Conservation (phyloP, 345 rosid species). For the Corymbia maculata region DNA sequence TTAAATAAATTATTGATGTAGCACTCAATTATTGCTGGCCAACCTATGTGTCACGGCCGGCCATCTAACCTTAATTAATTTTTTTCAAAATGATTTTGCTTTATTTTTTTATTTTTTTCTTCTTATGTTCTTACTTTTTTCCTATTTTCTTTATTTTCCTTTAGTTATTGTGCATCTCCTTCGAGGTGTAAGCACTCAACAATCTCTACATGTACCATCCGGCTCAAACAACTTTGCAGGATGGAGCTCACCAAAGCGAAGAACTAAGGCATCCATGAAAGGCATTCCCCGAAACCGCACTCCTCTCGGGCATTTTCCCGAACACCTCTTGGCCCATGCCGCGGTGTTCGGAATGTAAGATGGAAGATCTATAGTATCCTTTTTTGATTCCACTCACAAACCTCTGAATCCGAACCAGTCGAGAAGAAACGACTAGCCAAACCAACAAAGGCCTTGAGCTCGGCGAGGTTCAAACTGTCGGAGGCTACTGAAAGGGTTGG, state of each 20-base stretch:
- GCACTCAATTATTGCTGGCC: rapidly evolving
- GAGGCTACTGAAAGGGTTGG: not conserved
- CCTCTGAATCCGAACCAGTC: not conserved
- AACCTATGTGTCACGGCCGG: not conserved
- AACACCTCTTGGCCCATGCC: not conserved
- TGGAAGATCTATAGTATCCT: not conserved
- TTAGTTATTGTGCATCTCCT: no score
- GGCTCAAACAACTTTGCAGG: not conserved
- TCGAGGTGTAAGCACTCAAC: not conserved
- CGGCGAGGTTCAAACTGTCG: not conserved
- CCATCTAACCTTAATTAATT: rapidly evolving
- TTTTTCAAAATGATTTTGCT: not conserved
- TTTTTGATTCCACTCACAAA: not conserved
- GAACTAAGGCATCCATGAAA: not conserved
- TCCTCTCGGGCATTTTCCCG: not conserved
- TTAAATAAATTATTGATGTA: no score
- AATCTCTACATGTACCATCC: not conserved
- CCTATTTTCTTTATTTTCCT: no score
- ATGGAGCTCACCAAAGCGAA: not conserved
- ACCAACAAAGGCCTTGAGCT: not conserved
- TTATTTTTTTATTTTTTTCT: no score
- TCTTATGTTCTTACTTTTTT: no score
- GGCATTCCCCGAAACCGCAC: not conserved
- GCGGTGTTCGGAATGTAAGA: not conserved
- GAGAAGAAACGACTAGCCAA: not conserved